Evolutionary conservation across 2,329 filamentous ascomycete species (phyloP), one percentile per base, ranked within the genome.

Genomic region (Pezicula carpinea): DNA sequence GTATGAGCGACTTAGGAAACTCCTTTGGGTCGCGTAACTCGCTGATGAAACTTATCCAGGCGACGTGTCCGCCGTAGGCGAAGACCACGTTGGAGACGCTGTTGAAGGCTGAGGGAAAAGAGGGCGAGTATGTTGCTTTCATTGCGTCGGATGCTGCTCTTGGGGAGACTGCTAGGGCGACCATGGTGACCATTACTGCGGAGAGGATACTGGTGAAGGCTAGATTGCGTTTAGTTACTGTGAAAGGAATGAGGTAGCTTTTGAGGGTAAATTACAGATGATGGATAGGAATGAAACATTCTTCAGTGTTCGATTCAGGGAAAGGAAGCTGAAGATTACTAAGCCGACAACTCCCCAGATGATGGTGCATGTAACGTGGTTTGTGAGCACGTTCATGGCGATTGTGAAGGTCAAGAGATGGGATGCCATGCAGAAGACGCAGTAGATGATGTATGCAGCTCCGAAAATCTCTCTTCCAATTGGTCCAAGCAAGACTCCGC

Each of bases 401-500:
- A 82, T 75, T 15, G 69, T 71, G 58, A 82, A 82, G 2, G 76
- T 79, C 47, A 82, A 65, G 22, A 83, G 63, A 59, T 84, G 81
- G 35, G 75, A 77, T 6, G 71, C 76, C 72, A 81, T 79, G 57
- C 80, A 71, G 63, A 83, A 82, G 15, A 83, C 60, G n/a, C 81
- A 64, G 55, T 81, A 75, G 17, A 82, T 59, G 13, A 74, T 64
- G 53, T 77, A 73, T 2, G 66, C 72, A 14, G 67, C 55, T 10
- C 75, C 77, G 39, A 79, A 66, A 31, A 82, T 50, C 49, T 79
- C 73, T 21, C 71, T 66, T 2, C 74, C 76, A 22, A 72, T 63
- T 10, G 57, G 61, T 1, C 79, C 79, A 34, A 66, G 63, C 13
- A 82, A 62, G 11, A 82, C 64, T 32, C 73, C 66, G n/a, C 76